Evolutionary conservation across 208 protist genomes (phyloP).

Genomic region (Leptomonas pyrrhocoris): DNA sequence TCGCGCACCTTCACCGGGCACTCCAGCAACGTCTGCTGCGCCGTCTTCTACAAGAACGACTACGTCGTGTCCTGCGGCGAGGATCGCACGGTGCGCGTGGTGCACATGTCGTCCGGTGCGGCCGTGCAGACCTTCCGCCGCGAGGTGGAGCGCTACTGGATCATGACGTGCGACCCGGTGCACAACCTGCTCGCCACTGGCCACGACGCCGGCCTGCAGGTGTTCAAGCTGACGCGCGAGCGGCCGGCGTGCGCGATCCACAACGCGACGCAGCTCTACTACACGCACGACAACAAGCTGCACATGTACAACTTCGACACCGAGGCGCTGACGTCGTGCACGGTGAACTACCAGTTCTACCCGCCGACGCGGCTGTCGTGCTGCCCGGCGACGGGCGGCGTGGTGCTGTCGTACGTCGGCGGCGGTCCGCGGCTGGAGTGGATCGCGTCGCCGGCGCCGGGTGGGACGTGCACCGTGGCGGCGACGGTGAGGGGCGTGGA

Average conservation of each 20-base stretch:
- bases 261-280: conserved; percentile 56
- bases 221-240: conserved; percentile 98
- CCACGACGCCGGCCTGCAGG: conserved; percentile 96
- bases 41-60: conserved; percentile 97
- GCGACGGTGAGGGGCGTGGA: conserved; percentile 56
- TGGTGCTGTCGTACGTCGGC: conserved; percentile 53
- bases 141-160: conserved; percentile 98
- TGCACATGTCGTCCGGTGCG: conserved; percentile 59
- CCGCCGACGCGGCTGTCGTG: conserved; percentile 63
- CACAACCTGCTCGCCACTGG: conserved; percentile 97
- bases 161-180: conserved; percentile 93
- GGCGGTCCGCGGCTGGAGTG: conserved; percentile 44
- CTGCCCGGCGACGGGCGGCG: conserved; percentile 55
- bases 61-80: conserved; percentile 97
- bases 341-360: conserved; percentile 37
- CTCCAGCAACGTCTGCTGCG: conserved; percentile 98
- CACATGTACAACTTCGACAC: conserved; percentile 57
- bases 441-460: conserved; percentile 25
- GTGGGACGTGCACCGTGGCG: conserved; percentile 16
- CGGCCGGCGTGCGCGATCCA: conserved; percentile 83
- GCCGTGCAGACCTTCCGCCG: conserved; percentile 92
- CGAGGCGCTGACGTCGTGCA: conserved; percentile 16
- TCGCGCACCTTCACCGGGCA: conserved; percentile 96
- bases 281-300: conserved; percentile 59
- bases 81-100: conserved; percentile 95